Conservation (phyloP, 1,284 basidiomycete genomes). For the Naganishia sp. region DNA sequence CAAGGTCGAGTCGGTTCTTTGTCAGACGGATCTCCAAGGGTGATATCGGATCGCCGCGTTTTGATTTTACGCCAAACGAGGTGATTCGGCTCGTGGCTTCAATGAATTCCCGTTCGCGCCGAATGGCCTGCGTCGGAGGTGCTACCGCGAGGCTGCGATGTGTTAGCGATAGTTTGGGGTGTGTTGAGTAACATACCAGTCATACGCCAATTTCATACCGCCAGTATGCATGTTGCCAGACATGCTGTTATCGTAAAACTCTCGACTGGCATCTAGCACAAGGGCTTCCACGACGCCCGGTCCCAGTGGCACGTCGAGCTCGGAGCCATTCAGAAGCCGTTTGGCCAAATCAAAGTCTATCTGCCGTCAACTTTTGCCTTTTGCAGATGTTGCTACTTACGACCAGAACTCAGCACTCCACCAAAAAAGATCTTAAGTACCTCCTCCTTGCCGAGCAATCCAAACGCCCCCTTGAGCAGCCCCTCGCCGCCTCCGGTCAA, state of each 20-base stretch:
- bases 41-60: conserved; percentile 72
- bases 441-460: conserved; percentile 68
- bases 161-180: not conserved
- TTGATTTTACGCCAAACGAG: conserved; percentile 75
- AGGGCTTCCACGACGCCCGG: conserved; percentile 67
- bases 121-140: conserved; percentile 63
- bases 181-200: conserved; percentile 66
- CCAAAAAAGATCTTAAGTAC: conserved; percentile 76
- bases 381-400: conserved; percentile 61
- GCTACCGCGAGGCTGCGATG: conserved; percentile 70
- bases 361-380: not conserved
- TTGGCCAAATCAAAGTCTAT: conserved; percentile 78
- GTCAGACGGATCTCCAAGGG: conserved; percentile 88
- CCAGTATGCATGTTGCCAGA: conserved; percentile 87
- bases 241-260: conserved; percentile 89
- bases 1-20: conserved; percentile 73
- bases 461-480: conserved; percentile 70
- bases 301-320: conserved; percentile 61
- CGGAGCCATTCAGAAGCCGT: conserved; percentile 62
- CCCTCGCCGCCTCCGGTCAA: conserved; percentile 66
- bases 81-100: conserved; percentile 86
- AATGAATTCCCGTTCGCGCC: conserved; percentile 81
- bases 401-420: conserved; percentile 77
- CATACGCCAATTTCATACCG: conserved; percentile 92
- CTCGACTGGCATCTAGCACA: conserved; percentile 74